phyloP scores from a whole-genome alignment of 805 yeast species.

The Saccharomycopsis sp. region DNA sequence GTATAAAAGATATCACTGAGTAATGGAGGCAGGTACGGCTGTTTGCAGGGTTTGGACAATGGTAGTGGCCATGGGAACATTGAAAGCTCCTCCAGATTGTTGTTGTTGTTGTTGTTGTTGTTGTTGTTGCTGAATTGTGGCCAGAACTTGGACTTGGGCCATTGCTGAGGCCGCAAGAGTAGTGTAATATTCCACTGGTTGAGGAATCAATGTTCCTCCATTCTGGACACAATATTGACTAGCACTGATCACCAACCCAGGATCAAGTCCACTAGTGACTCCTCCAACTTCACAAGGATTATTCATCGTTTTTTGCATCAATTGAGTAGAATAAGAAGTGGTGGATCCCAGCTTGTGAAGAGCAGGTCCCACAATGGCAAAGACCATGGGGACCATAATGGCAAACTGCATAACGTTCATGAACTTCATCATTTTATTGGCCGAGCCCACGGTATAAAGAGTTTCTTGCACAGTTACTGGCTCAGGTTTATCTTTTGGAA shows the following conservation, averaged over 20 bases:
- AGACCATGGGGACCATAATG: slow-evolving; percentile 12
- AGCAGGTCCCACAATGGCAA: neutral
- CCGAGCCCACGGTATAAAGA: no score
- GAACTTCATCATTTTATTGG: neutral
- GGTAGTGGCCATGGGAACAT: no score
- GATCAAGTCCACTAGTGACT: neutral
- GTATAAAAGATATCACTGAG: no score
- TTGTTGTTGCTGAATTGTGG: neutral
- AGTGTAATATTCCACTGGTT: neutral
- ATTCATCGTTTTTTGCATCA: slow-evolving; percentile 4
- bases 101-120: no score
- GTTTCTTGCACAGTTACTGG: no score
- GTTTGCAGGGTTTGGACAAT: no score
- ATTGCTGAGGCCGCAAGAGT: neutral
- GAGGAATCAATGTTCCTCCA: slow-evolving; percentile 7
- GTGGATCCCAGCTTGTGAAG: no score
- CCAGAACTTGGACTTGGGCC: neutral
- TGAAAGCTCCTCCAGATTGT: no score
- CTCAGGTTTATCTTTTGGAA: no score
- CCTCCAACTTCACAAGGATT: slow-evolving; percentile 8
- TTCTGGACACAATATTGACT: slow-evolving; percentile 7
- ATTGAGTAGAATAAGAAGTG: slow-evolving; percentile 3
- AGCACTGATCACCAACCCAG: slow-evolving; percentile 6
- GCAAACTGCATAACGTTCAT: neutral
- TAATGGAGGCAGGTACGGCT: no score